Conservation (phyloP, 306 rosid species). For the Vicia faba region DNA sequence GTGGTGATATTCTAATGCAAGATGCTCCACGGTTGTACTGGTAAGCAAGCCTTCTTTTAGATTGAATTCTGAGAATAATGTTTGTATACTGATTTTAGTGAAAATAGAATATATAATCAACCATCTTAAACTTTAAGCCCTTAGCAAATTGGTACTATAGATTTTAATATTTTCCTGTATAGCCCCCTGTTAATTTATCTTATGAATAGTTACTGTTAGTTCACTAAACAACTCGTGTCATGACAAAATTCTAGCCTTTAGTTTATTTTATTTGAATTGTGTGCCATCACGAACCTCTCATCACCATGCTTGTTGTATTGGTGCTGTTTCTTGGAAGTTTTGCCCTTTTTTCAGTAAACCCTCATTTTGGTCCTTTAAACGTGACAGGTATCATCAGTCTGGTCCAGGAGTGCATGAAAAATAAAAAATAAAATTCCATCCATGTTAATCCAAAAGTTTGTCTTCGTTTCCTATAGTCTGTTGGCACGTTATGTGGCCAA, state of each 20-base stretch:
- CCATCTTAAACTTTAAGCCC: neutral
- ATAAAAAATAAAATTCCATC: neutral
- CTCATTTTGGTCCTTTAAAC: neutral
- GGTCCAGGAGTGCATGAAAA: neutral
- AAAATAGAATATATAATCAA: neutral
- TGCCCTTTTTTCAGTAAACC: slow-evolving; percentile 3
- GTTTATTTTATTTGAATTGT: neutral
- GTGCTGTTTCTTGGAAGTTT: slow-evolving; percentile 2
- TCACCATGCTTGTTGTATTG: slow-evolving; percentile 20
- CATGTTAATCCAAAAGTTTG: neutral
- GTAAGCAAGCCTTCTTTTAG: slow-evolving; percentile 49
- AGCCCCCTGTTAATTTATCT: neutral
- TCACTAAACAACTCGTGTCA: neutral
- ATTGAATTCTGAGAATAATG: slow-evolving; percentile 1
- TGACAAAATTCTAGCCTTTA: neutral
- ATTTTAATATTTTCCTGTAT: neutral
- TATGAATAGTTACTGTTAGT: neutral
- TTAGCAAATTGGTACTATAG: neutral
- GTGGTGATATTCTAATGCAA: slow-evolving; percentile 69
- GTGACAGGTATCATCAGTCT: neutral
- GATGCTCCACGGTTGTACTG: slow-evolving; percentile 88
- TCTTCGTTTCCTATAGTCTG: neutral
- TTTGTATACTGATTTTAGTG: neutral
- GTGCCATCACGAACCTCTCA: neutral
- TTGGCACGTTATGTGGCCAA: neutral